These are phyloP conservation scores for Aurinia saxatilis DNA, from an alignment of 345 rosid species.

Conservation along the genomic window DNA sequence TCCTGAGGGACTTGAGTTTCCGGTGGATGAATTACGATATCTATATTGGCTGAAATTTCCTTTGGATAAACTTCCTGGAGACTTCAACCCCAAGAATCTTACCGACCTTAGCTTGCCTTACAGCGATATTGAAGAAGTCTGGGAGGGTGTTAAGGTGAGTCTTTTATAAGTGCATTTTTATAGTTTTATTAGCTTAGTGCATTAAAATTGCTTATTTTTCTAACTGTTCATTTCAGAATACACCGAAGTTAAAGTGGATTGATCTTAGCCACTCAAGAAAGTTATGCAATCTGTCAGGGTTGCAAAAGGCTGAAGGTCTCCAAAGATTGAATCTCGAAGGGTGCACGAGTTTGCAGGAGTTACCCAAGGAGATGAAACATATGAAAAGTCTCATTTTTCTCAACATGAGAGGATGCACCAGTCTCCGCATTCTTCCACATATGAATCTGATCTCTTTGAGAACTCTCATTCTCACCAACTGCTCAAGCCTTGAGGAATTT, in stretches of 20 bases:
- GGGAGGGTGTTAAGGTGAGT: conserved; percentile 22
- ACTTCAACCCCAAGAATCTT: conserved; percentile 16
- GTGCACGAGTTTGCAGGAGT: conserved; percentile 18
- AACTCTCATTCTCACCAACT: conserved; percentile 19
- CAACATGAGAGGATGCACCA: conserved; percentile 20
- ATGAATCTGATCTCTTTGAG: conserved; percentile 2
- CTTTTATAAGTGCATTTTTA: neutral
- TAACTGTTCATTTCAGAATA: conserved; percentile 9
- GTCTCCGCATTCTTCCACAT: neutral
- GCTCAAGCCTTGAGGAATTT: conserved; percentile 11
- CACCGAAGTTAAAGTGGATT: conserved; percentile 24
- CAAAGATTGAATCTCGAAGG: conserved; percentile 17
- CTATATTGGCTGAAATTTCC: conserved; percentile 28
- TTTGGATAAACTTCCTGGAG: conserved; percentile 10
- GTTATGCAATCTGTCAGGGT: conserved; percentile 16
- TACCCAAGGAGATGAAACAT: neutral
- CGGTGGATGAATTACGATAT: conserved; percentile 4
- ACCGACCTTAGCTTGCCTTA: conserved; percentile 9
- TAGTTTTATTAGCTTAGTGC: neutral
- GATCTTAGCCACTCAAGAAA: conserved; percentile 13
- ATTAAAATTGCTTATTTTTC: neutral
- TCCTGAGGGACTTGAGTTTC: neutral
- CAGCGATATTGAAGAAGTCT: conserved; percentile 22
- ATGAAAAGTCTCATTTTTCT: conserved; percentile 12
- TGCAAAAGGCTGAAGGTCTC: conserved; percentile 19